Conservation (phyloP, 345 rosid genomes). For the Hypericum androsaemum region DNA sequence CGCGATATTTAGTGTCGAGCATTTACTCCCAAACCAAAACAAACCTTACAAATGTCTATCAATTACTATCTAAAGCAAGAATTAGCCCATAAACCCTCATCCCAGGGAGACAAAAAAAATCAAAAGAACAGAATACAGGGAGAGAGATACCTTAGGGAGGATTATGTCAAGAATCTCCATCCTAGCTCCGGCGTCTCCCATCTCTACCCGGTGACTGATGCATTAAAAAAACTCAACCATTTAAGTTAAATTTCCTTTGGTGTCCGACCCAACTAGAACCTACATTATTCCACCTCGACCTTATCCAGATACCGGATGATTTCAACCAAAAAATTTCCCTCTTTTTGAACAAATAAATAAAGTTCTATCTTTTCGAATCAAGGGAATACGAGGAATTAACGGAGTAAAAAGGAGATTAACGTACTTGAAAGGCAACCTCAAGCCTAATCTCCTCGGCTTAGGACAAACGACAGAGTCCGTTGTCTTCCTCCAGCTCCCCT, state of each 20-base stretch:
- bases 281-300: too few relatives aligned
- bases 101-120: neutral
- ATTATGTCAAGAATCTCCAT: slow-evolving; percentile 56
- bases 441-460: slow-evolving; percentile 41
- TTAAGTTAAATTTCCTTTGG: too few relatives aligned
- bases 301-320: too few relatives aligned
- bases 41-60: too few relatives aligned
- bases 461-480: slow-evolving; percentile 46
- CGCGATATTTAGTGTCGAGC: too few relatives aligned
- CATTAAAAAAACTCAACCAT: neutral
- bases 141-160: slow-evolving; percentile 36
- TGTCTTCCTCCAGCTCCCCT: slow-evolving; percentile 18
- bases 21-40: too few relatives aligned
- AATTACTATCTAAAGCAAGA: neutral
- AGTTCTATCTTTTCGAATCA: neutral
- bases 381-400: too few relatives aligned
- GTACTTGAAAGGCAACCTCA: slow-evolving; percentile 24
- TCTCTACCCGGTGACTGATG: slow-evolving; percentile 29
- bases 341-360: too few relatives aligned
- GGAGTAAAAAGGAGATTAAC: neutral
- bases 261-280: too few relatives aligned
- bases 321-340: too few relatives aligned
- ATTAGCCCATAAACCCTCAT: neutral
- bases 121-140: too few relatives aligned
- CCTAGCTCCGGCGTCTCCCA: slow-evolving; percentile 43